Base-by-base conservation (phyloP, 1,284 basidiomycete genomes). In the Ganoderma boninense region DNA sequence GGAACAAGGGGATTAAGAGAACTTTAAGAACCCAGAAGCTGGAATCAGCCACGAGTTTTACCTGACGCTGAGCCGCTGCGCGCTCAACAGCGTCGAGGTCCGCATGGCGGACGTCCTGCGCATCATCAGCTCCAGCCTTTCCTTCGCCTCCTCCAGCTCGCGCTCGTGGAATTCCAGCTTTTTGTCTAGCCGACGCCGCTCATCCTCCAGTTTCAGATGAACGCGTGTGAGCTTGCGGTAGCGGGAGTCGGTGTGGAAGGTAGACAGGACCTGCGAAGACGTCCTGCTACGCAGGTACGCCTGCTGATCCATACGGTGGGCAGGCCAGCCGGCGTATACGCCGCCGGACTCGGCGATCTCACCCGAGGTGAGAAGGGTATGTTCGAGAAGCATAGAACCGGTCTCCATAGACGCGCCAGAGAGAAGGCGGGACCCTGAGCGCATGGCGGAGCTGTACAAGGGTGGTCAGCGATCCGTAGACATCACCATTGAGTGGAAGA, bases 331-430 rank as follows among this genome's bases (percentile, higher is more conserved):
- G 26, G 78, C 77, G 70, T 86, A 86, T 13, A 81, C 78, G 29
- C 72, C 73, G 20, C 81, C 82, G 20, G 79, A 74, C 71, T 86
- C 84, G 3, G 85, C 84, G 64, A 85, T 81, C 68, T 86, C 85
- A 2, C 85, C 85, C 6, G 85, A 86, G 3, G 84, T 82, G 32
- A 87, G 74, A 6, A 86, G 80, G 0, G 84, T 85, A 67, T 87
- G 85, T 75, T 87, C 85, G 71, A 80, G 82, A 14, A 87, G 80
- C 82, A 87, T 84, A 68, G 83, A 84, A 73, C 77, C 79, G 69
- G 83, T 82, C 72, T 86, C 85, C 85, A 87, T 86, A 13, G 84
- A 84, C 32, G 85, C 85, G 20, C 85, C 85, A 0, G 85, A 86
- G 29, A 87, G 80, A n/a, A 87, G 76, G 35, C 85, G 80, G 23